A percentile compares a stretch with the other conserved stretches of the same genome.
These are phyloP conservation scores for Scalesia atractyloides DNA, from an alignment of 129 eudicot genomes.

Conservation along the genomic window DNA sequence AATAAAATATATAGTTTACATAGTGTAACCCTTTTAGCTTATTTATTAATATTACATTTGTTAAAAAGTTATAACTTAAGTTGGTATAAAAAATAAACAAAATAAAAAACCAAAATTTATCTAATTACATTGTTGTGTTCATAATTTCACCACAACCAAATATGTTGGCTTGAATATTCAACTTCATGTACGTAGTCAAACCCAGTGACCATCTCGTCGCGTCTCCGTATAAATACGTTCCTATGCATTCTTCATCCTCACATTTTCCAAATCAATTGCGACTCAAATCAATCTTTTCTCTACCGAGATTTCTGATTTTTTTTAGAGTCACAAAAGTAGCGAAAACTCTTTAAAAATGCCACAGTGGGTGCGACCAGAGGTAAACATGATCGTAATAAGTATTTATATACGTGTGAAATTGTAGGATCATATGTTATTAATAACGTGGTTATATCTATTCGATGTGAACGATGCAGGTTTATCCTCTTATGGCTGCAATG, in stretches of 20 bases:
- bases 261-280: conserved; percentile 13
- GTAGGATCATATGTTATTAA: background rate
- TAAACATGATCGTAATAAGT: conserved; percentile 17
- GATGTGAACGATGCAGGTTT: conserved; percentile 49
- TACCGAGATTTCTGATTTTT: background rate
- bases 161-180: conserved; percentile 31
- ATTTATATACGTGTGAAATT: background rate
- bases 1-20: background rate
- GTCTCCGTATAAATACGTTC: conserved; percentile 18
- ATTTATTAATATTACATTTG: too few relatives aligned
- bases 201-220: conserved; percentile 18
- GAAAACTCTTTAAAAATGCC: conserved; percentile 44
- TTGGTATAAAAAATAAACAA: too few relatives aligned
- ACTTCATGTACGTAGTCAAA: conserved; percentile 27
- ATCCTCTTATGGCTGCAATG: conserved; percentile 95
- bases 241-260: background rate
- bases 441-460: background rate
- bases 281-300: conserved; percentile 1
- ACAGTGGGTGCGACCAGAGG: conserved; percentile 95
- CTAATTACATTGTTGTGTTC: background rate
- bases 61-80: too few relatives aligned
- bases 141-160: conserved; percentile 9
- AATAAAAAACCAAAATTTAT: background rate
- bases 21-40: too few relatives aligned
- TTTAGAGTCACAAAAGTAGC: background rate